These are phyloP conservation scores for Blastobotrys persicus DNA, from an alignment of 1,139 yeast genomes.

Conservation along the genomic window DNA sequence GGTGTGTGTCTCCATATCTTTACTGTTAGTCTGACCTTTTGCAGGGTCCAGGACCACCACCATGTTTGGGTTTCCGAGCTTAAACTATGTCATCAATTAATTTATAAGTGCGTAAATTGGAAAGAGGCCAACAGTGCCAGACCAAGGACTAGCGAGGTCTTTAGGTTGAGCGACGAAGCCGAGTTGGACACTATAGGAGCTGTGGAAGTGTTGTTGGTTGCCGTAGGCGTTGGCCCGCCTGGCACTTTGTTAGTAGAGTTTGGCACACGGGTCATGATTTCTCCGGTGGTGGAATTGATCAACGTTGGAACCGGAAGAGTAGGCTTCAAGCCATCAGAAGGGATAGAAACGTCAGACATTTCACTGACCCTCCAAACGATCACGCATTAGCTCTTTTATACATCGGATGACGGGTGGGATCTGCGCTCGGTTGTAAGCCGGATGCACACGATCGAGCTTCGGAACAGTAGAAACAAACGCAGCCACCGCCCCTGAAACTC, in stretches of 20 bases:
- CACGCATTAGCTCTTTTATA: no score
- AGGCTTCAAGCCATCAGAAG: neutral
- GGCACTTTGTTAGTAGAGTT: no score
- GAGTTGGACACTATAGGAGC: neutral
- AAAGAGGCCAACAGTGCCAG: neutral
- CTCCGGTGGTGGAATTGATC: neutral
- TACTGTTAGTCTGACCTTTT: no score
- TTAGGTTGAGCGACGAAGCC: neutral
- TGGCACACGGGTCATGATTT: no score
- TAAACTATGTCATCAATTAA: no score
- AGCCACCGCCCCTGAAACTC: no score
- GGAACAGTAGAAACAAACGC: no score
- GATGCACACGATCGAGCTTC: no score
- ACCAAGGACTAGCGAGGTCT: neutral
- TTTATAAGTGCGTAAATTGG: neutral
- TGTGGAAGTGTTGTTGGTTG: neutral
- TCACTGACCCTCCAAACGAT: no score
- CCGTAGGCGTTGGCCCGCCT: neutral
- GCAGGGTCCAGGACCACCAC: neutral
- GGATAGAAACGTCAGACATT: slow-evolving; percentile 7
- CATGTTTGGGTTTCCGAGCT: neutral
- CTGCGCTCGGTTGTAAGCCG: no score
- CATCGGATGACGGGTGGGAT: no score
- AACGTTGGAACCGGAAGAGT: slow-evolving; percentile 1
- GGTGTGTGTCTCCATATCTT: no score